Evolutionary conservation across 345 rosid species (phyloP).

Genomic region (Laguncularia racemosa): DNA sequence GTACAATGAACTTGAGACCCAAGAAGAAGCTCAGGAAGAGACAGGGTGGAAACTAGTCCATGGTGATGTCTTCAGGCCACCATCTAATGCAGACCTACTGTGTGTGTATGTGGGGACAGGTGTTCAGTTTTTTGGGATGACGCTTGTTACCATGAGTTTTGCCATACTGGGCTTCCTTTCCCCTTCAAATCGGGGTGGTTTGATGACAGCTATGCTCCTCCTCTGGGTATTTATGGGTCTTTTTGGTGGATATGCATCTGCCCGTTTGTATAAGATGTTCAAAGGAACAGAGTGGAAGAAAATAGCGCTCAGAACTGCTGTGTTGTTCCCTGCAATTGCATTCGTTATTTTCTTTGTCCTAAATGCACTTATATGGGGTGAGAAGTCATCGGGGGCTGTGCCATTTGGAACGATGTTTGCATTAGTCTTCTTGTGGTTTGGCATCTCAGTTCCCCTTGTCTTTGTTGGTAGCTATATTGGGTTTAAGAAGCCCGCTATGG

Average conservation of each 20-base stretch:
- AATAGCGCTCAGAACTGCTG: conserved; percentile 28
- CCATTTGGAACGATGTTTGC: conserved; percentile 45
- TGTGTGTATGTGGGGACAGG: conserved; percentile 40
- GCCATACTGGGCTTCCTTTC: conserved; percentile 39
- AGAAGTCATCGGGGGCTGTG: conserved; percentile 43
- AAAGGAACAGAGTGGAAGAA: conserved; percentile 33
- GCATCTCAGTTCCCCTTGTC: conserved; percentile 39
- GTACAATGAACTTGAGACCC: conserved; percentile 39
- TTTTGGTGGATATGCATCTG: conserved; percentile 30
- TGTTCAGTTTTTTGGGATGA: conserved; percentile 33
- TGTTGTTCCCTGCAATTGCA: conserved; percentile 29
- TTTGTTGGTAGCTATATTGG: conserved; percentile 33
- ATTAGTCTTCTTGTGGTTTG: conserved; percentile 36
- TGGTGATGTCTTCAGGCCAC: conserved; percentile 41
- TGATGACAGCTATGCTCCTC: conserved; percentile 38
- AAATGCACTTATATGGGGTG: conserved; percentile 37
- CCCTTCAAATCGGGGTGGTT: conserved; percentile 40
- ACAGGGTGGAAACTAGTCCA: conserved; percentile 41
- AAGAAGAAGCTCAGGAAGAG: conserved; percentile 37
- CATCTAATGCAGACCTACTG: conserved; percentile 25
- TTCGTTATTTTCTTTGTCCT: conserved; percentile 27
- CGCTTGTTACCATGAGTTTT: conserved; percentile 34
- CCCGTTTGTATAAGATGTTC: conserved; percentile 31
- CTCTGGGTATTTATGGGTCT: conserved; percentile 40
- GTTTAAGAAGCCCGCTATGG: conserved; percentile 26